phyloP scores from a whole-genome alignment of 345 rosid genomes.

The Populus nigra region DNA sequence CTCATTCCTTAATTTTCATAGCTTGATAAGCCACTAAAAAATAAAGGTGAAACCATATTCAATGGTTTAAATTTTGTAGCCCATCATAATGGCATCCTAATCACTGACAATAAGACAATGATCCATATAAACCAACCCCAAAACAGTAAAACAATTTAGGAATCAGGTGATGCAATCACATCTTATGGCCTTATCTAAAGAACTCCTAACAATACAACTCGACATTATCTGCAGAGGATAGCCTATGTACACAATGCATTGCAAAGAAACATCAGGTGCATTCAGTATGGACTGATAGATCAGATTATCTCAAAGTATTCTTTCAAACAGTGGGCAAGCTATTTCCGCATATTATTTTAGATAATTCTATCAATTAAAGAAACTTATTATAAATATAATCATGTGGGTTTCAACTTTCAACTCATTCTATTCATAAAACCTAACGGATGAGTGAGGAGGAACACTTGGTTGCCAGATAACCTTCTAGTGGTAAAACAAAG shows the following conservation, averaged over 20 bases:
- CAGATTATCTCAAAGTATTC: neutral
- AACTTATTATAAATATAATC: neutral
- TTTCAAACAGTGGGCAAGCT: neutral
- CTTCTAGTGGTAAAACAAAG: neutral
- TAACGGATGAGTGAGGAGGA: neutral
- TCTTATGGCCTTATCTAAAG: too few relatives aligned
- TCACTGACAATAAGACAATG: neutral
- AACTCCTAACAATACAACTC: neutral
- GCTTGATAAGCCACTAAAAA: neutral
- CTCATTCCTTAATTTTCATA: neutral
- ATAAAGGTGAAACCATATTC: too few relatives aligned
- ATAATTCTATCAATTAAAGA: neutral
- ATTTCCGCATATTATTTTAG: neutral
- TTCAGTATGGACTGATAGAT: neutral
- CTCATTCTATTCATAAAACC: conserved; percentile 1
- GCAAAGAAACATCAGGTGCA: neutral
- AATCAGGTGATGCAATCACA: neutral
- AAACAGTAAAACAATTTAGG: neutral
- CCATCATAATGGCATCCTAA: neutral
- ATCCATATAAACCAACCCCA: neutral
- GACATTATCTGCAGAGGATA: neutral
- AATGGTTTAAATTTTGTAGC: neutral
- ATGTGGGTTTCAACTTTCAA: neutral
- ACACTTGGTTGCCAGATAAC: neutral
- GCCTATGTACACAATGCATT: neutral